Percentiles rank a stretch among this genome's conserved stretches.
These are phyloP conservation scores for Colletotrichum karsti DNA, from an alignment of 2,329 filamentous ascomycete species.

Conservation along the genomic window DNA sequence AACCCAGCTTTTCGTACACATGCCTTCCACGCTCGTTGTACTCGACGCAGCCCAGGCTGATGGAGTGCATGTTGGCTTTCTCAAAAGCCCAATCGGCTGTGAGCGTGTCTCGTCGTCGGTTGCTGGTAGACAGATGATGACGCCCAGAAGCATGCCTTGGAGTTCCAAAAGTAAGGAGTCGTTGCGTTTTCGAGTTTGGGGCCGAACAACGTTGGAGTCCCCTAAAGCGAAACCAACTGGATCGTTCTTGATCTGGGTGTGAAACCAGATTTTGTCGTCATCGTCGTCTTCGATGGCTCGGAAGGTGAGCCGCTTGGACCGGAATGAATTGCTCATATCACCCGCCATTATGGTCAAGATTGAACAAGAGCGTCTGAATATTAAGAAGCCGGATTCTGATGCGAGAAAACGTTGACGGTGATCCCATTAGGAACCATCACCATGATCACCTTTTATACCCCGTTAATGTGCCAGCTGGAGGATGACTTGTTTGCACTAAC, in stretches of 20 bases:
- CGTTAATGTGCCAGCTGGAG: too few species aligned
- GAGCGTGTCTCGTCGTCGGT: background rate
- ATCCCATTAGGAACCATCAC: too few species aligned
- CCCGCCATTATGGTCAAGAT: background rate
- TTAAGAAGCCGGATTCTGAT: background rate
- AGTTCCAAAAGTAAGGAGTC: background rate
- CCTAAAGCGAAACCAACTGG: background rate
- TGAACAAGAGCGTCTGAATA: background rate
- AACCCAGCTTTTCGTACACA: constrained; percentile 55
- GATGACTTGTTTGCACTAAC: background rate
- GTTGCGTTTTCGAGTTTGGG: background rate
- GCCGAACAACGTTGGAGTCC: background rate
- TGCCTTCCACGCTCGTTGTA: constrained; percentile 52
- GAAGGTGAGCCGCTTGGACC: background rate
- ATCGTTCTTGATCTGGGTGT: background rate
- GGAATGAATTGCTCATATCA: background rate
- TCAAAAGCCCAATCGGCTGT: constrained; percentile 53
- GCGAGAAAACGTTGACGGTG: too few species aligned
- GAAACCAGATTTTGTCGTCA: background rate
- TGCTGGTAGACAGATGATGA: background rate
- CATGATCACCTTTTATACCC: too few species aligned
- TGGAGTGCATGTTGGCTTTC: constrained; percentile 51
- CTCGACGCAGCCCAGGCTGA: constrained; percentile 47
- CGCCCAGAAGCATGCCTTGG: background rate
- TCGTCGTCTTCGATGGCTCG: background rate